Conservation (phyloP, 495 filamentous ascomycete species). For the Schizothecium vesticola region DNA sequence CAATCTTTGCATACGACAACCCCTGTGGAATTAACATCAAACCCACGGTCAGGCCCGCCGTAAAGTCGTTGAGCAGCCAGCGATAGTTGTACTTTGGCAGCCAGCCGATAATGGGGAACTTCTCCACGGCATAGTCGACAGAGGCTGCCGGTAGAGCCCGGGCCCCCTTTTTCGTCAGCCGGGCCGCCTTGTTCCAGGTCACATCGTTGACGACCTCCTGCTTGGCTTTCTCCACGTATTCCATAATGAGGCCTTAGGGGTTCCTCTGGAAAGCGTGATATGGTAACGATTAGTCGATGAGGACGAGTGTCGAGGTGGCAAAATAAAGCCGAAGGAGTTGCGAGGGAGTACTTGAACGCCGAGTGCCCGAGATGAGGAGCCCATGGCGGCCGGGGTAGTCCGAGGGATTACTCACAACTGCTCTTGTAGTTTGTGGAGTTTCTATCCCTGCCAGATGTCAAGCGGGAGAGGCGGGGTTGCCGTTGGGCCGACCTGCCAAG, state of each 20-base stretch:
- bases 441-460: not conserved
- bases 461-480: not conserved
- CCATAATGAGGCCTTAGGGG: not conserved
- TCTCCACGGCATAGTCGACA: conserved; percentile 43
- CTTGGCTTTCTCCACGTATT: conserved; percentile 17
- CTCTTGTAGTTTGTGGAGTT: not conserved
- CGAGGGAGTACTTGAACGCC: not conserved
- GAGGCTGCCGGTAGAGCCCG: conserved; percentile 33
- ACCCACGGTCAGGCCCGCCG: conserved; percentile 47
- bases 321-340: not conserved
- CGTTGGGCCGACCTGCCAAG: not conserved
- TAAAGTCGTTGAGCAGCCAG: conserved; percentile 46
- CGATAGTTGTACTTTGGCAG: conserved; percentile 41
- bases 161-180: conserved; percentile 26
- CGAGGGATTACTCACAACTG: not conserved
- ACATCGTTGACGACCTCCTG: conserved; percentile 31
- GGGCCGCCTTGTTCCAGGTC: conserved; percentile 31
- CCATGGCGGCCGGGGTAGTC: not conserved
- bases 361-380: not conserved
- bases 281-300: not conserved
- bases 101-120: conserved; percentile 51
- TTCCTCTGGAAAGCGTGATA: not conserved
- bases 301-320: not conserved
- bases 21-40: conserved; percentile 49
- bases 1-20: conserved; percentile 48